Evolutionary conservation across 2,329 filamentous ascomycete genomes (phyloP).

Genomic region (Colletotrichum tropicicola): DNA sequence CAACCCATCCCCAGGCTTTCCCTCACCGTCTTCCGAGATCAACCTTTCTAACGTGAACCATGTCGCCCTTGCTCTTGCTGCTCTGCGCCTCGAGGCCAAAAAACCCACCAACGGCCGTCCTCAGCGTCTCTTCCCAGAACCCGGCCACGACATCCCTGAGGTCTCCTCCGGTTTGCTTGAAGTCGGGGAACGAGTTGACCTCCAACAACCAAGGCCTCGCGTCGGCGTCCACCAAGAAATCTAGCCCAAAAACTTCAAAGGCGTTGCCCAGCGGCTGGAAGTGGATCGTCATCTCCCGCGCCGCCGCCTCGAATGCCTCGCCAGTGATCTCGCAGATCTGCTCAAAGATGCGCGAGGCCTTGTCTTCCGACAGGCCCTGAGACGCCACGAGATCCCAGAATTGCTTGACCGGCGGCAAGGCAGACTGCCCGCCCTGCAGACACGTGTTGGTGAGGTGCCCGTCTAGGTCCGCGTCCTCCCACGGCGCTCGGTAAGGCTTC

Average conservation of each 20-base stretch:
- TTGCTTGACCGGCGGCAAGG: slow-evolving; percentile 70
- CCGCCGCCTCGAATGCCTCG: slow-evolving; percentile 87
- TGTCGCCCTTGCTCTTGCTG: slow-evolving; percentile 41
- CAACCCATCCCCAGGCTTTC: slow-evolving; percentile 3
- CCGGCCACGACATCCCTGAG: slow-evolving; percentile 76
- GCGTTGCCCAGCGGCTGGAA: slow-evolving; percentile 90
- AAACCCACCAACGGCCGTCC: slow-evolving; percentile 73
- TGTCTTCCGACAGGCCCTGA: slow-evolving; percentile 41
- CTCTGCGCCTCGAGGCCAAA: slow-evolving; percentile 54
- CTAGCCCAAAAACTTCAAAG: slow-evolving; percentile 92
- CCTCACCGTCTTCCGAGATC: slow-evolving; percentile 61
- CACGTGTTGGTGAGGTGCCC: slow-evolving; percentile 96
- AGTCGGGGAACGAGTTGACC: slow-evolving; percentile 96
- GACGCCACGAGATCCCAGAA: slow-evolving; percentile 73
- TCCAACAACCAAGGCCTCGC: slow-evolving; percentile 82
- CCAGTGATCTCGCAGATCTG: slow-evolving; percentile 80
- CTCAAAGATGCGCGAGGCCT: slow-evolving; percentile 70
- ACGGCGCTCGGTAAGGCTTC: slow-evolving; percentile 74
- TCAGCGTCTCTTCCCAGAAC: slow-evolving; percentile 80
- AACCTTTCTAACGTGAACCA: slow-evolving; percentile 63
- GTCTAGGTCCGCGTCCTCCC: slow-evolving; percentile 63
- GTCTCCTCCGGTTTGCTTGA: slow-evolving; percentile 86
- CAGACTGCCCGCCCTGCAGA: slow-evolving; percentile 69
- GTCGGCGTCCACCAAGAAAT: slow-evolving; percentile 80
- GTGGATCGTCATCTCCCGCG: slow-evolving; percentile 84